Evolutionary conservation across 768 basidiomycete genomes (phyloP).

Genomic region (Gloeopeniophorella convolvens): DNA sequence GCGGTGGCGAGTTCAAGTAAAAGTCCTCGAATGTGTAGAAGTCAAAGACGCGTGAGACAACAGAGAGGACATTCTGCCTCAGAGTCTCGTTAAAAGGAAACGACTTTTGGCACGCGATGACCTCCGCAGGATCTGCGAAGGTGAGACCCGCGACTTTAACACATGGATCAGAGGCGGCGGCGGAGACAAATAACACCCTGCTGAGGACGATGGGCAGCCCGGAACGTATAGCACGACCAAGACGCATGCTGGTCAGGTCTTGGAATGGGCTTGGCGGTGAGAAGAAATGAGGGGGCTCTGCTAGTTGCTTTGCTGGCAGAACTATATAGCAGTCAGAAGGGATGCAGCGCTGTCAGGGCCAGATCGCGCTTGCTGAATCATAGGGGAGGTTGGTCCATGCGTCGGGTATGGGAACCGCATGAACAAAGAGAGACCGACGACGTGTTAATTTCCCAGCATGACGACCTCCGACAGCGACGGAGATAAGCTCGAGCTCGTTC

Average conservation of each 20-base stretch:
- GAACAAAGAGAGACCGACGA: no score
- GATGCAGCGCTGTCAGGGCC: neutral
- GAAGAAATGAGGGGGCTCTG: neutral
- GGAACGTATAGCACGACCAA: neutral
- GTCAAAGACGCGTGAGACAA: slow-evolving; percentile 30
- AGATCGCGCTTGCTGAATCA: no score
- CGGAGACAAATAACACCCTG: neutral
- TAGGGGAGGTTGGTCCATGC: no score
- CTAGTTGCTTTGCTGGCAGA: no score
- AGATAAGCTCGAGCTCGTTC: no score
- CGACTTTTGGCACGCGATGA: slow-evolving; percentile 36
- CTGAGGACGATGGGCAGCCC: neutral
- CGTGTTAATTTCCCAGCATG: no score
- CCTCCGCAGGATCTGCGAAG: slow-evolving; percentile 47
- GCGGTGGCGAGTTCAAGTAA: slow-evolving; percentile 31
- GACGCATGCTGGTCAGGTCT: neutral
- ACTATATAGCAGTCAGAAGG: neutral
- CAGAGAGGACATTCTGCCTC: slow-evolving; percentile 31
- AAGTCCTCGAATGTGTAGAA: slow-evolving; percentile 38
- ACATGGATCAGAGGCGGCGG: slow-evolving; percentile 27
- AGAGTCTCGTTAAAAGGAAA: slow-evolving; percentile 37
- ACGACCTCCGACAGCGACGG: no score
- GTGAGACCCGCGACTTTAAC: slow-evolving; percentile 30
- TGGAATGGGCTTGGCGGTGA: neutral
- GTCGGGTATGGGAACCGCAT: neutral